phyloP scores from a whole-genome alignment of 2,329 filamentous ascomycete species.

The Stromatinia cepivora region DNA sequence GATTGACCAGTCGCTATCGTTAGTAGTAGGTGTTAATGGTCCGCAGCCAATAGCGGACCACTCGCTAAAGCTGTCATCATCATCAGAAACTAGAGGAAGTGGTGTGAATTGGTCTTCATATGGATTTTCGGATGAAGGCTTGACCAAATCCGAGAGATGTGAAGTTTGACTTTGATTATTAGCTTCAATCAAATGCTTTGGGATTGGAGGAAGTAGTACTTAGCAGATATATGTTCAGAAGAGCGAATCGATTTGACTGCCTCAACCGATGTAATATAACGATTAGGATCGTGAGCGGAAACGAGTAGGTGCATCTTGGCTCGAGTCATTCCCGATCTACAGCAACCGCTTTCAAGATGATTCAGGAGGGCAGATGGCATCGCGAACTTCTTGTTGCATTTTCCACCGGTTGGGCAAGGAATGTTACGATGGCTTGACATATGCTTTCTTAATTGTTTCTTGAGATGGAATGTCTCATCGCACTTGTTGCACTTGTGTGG shows the following conservation, averaged over 20 bases:
- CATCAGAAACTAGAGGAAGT: slow-evolving; percentile 8
- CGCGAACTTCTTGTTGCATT: slow-evolving; percentile 23
- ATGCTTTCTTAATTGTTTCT: slow-evolving; percentile 10
- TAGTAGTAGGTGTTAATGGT: slow-evolving; percentile 22
- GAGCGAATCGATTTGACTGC: slow-evolving; percentile 10
- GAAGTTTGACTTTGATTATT: slow-evolving; percentile 11
- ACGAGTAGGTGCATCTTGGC: slow-evolving; percentile 22
- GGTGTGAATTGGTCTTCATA: slow-evolving; percentile 12
- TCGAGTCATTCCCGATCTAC: slow-evolving; percentile 26
- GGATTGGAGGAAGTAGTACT: slow-evolving; percentile 8
- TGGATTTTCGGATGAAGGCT: slow-evolving; percentile 14
- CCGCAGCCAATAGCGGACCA: slow-evolving; percentile 21
- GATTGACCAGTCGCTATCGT: slow-evolving; percentile 25
- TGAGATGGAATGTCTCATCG: slow-evolving; percentile 1
- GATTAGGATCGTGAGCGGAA: slow-evolving; percentile 7
- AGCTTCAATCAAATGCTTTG: slow-evolving; percentile 5
- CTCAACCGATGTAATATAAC: slow-evolving; percentile 17
- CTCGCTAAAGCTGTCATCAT: slow-evolving; percentile 23
- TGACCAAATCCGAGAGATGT: slow-evolving; percentile 3
- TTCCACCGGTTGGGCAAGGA: slow-evolving; percentile 13
- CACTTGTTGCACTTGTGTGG: slow-evolving; percentile 21
- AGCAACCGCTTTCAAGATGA: slow-evolving; percentile 28
- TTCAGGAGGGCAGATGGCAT: slow-evolving; percentile 26
- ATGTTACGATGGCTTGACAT: slow-evolving; percentile 19
- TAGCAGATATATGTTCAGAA: slow-evolving; percentile 8